Evolutionary conservation across 768 basidiomycete species (phyloP).

Genomic region (Podaxis rugospora): DNA sequence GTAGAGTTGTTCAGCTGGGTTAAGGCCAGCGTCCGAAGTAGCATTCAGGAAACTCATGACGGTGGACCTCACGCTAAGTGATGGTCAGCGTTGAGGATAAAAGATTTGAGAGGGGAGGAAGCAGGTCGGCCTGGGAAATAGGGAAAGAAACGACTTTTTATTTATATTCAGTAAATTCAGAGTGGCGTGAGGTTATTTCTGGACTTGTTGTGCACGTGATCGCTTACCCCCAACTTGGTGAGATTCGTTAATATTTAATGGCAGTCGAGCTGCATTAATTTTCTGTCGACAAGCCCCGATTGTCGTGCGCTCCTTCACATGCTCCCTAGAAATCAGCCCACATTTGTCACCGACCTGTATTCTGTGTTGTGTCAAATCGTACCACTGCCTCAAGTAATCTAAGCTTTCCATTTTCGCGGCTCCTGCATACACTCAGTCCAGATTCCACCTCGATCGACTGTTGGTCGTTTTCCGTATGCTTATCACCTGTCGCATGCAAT

Average conservation of each 20-base stretch:
- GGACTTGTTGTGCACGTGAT: not conserved
- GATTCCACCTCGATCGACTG: no score
- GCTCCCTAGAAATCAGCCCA: not conserved
- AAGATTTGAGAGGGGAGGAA: not conserved
- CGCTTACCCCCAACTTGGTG: not conserved
- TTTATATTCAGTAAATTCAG: conserved; percentile 8
- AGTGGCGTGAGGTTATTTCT: conserved; percentile 9
- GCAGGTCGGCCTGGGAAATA: not conserved
- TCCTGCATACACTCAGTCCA: no score
- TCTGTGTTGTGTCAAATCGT: not conserved
- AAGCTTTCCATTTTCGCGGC: no score
- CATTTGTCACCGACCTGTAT: not conserved
- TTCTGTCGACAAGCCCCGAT: not conserved
- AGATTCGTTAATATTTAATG: no score
- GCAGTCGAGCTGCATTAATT: no score
- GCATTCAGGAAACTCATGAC: conserved; percentile 44
- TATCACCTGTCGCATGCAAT: no score
- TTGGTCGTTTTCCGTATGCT: no score
- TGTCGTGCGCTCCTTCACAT: not conserved
- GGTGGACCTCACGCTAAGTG: not conserved
- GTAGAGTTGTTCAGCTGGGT: conserved; percentile 37
- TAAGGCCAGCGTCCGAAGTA: conserved; percentile 24
- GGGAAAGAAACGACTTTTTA: not conserved
- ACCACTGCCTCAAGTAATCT: not conserved
- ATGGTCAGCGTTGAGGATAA: not conserved